These are phyloP conservation scores for Cryptococcus sp. DNA, from an alignment of 1,284 basidiomycete genomes.

Conservation along the genomic window DNA sequence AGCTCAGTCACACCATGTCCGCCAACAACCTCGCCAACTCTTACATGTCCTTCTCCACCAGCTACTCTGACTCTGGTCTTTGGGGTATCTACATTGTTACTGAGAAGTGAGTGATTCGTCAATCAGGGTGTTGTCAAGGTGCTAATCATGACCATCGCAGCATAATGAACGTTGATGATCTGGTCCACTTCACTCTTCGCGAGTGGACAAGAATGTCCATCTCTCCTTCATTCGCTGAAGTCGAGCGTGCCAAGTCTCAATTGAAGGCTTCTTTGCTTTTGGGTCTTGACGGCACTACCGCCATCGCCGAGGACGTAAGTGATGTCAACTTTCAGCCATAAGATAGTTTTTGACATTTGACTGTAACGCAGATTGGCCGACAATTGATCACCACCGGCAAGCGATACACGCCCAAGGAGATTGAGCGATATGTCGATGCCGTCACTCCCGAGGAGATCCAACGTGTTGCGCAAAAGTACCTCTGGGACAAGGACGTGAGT, in stretches of 20 bases:
- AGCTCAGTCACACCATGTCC: constrained; percentile 88
- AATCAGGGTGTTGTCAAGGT: neutral
- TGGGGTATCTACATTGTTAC: constrained; percentile 98
- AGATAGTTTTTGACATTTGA: too few relatives aligned
- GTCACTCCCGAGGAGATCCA: constrained; percentile 89
- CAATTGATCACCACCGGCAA: constrained; percentile 93
- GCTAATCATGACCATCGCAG: constrained; percentile 18
- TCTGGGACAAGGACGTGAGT: constrained; percentile 72
- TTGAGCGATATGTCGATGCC: constrained; percentile 88
- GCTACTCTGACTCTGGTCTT: constrained; percentile 98
- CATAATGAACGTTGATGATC: constrained; percentile 85
- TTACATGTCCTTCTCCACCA: constrained; percentile 99
- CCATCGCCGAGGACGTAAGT: constrained; percentile 83
- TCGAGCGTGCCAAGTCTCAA: constrained; percentile 96
- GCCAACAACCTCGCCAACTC: constrained; percentile 97
- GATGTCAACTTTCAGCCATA: neutral
- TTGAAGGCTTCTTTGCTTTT: constrained; percentile 92
- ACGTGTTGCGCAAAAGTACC: constrained; percentile 91
- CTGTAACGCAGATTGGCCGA: constrained; percentile 67
- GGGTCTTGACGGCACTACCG: constrained; percentile 90
- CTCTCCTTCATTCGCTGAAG: constrained; percentile 79
- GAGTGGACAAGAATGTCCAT: constrained; percentile 98
- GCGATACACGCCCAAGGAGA: constrained; percentile 87
- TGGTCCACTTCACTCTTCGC: constrained; percentile 89
- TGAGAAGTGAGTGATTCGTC: constrained; percentile 65